Base-by-base conservation (phyloP, 306 rosid genomes). In the Cyclanthera cordifolia region DNA sequence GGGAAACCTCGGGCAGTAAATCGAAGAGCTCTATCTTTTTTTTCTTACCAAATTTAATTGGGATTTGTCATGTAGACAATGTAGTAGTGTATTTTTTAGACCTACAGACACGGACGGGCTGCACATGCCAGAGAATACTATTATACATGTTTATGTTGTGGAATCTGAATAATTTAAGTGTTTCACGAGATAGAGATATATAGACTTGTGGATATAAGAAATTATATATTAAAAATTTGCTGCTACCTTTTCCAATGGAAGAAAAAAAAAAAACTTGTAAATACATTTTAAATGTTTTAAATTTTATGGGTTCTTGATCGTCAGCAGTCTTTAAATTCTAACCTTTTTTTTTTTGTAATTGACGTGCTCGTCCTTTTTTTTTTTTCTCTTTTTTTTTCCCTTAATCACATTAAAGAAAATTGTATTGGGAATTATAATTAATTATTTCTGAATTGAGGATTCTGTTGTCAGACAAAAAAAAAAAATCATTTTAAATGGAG, bases 1-100 rank as follows among this genome's bases (percentile, higher is more conserved):
- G 79, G 87, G 90, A 67, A 85, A 80, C 74, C 81, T 67, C 0
- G 83, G 81, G 63, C 87, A 73, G 63, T 85, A 72, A 81, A 54
- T 2, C 23, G 28, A 59, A 8, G 30, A 48, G 60, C 32, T 59
- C 64, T 43, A 53, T 53, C 32, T 43, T 70, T 46, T 57, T 57
- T 57, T 56, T 65, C n/a, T 19, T 53, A 49, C 21, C 2, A 69
- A 51, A 50, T 75, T 69, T 37, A 63, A 53, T 76, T 68, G 71
- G 74, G 73, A 68, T 63, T 32, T 75, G 56, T 72, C 34, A 45
- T 14, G 37, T 52, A 64, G 51, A 61, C 73, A 1, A 51, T 77
- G 74, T 77, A 79, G 60, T 19, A 77, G 82, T 80, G 67, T n/a
- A 72, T 37, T 76, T 69, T 53, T 41, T 51, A 50, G 49, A 75